phyloP scores from a whole-genome alignment of 2,329 filamentous ascomycete genomes.

The Xylariaceae sp. region DNA sequence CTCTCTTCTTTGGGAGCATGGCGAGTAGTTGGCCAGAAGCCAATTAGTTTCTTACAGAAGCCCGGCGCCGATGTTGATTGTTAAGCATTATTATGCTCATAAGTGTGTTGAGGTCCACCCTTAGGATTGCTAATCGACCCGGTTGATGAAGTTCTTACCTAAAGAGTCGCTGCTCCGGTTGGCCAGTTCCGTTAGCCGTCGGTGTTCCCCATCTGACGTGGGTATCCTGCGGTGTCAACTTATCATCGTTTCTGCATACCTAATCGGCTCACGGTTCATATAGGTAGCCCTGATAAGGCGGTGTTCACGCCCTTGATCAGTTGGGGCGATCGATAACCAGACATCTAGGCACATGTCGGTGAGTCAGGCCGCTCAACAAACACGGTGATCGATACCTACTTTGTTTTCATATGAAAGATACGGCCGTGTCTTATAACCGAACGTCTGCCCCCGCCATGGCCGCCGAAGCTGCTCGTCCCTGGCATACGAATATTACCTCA shows the following conservation, averaged over 20 bases:
- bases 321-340: conserved; percentile 4
- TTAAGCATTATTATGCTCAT: conserved; percentile 3
- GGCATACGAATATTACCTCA: not conserved
- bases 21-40: not conserved
- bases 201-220: not conserved
- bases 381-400: no score
- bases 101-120: conserved; percentile 10
- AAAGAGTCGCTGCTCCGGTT: not conserved
- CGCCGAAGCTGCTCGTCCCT: not conserved
- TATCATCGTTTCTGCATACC: not conserved
- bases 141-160: conserved; percentile 4
- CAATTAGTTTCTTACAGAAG: no score
- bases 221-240: not conserved
- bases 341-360: conserved; percentile 19
- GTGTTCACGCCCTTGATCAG: conserved; percentile 1
- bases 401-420: no score
- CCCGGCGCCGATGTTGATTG: conserved; percentile 4
- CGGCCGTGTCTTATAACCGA: not conserved
- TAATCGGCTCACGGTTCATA: not conserved
- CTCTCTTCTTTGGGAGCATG: not conserved
- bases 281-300: conserved; percentile 9
- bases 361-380: conserved; percentile 21
- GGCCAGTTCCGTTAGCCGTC: not conserved
- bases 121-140: conserved; percentile 9
- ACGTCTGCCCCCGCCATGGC: not conserved